These are phyloP conservation scores for Cyclotella choctawhatcheeana DNA, from an alignment of 108 stramenopile species.

Conservation along the genomic window DNA sequence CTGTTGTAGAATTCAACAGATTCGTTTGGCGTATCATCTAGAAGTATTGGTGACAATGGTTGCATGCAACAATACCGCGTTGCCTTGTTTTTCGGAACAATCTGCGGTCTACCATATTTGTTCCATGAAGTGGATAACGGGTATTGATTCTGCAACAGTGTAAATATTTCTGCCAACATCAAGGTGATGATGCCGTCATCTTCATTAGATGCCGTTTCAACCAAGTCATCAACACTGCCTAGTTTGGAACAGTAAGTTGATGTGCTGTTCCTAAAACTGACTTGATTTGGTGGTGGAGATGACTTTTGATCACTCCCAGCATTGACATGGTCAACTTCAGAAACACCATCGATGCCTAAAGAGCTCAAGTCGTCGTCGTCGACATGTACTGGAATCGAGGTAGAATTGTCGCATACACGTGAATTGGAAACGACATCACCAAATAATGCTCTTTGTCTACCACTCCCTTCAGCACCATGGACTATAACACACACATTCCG, in stretches of 20 bases:
- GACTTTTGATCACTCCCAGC: background rate
- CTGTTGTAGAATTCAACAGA: conserved; percentile 17
- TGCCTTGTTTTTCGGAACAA: background rate
- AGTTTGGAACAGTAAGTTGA: conserved; percentile 8
- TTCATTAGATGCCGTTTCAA: background rate
- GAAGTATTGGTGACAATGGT: background rate
- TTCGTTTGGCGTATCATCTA: background rate
- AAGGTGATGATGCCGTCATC: background rate
- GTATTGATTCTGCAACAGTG: background rate
- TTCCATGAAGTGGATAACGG: background rate
- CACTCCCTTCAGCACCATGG: conserved; percentile 25
- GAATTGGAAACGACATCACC: background rate
- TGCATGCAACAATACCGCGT: background rate
- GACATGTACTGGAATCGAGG: no score
- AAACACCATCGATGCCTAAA: conserved; percentile 19
- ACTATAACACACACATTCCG: conserved; percentile 24
- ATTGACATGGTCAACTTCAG: conserved; percentile 9
- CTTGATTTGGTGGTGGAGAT: conserved; percentile 11
- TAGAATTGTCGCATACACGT: no score
- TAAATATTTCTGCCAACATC: conserved; percentile 11
- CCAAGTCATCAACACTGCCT: background rate
- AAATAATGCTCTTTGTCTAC: conserved; percentile 13
- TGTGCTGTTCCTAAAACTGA: background rate
- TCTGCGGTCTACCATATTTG: background rate
- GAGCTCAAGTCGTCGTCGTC: conserved; percentile 22